phyloP scores from a whole-genome alignment of 139 green algal species.

The Picochlorum sp. region DNA sequence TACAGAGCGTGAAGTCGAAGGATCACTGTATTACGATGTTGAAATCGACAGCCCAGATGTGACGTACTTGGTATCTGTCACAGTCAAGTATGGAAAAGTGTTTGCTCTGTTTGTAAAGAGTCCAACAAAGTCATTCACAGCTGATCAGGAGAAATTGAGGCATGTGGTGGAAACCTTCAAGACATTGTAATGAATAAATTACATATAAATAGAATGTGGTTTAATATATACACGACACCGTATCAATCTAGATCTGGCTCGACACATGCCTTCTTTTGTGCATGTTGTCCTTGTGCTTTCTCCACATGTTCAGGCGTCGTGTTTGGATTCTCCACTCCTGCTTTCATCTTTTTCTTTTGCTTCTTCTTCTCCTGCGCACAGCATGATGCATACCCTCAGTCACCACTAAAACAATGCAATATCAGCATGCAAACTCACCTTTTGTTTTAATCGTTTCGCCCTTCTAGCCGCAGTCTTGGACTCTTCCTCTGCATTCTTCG shows the following conservation, averaged over 20 bases:
- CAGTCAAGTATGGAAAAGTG: conserved; percentile 64
- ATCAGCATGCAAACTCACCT: conserved; percentile 9
- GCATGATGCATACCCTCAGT: neutral
- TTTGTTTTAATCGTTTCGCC: conserved; percentile 63
- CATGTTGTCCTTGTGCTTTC: too few relatives aligned
- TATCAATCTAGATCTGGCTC: neutral
- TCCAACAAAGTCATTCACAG: conserved; percentile 38
- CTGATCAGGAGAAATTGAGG: conserved; percentile 38
- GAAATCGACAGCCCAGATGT: conserved; percentile 53
- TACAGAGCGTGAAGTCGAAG: conserved; percentile 38
- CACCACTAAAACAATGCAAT: neutral
- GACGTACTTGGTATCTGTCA: conserved; percentile 61
- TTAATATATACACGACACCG: neutral
- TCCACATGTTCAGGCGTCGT: too few relatives aligned
- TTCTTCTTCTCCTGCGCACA: neutral
- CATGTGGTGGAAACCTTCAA: conserved; percentile 56
- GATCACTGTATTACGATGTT: conserved; percentile 67
- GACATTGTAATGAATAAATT: conserved; percentile 33
- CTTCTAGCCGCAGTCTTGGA: conserved; percentile 47
- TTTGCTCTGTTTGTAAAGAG: conserved; percentile 51
- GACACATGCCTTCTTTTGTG: neutral
- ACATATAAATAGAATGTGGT: conserved; percentile 1
- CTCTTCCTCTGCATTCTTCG: conserved; percentile 32
- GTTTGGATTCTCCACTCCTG: neutral
- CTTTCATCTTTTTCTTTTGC: neutral